phyloP scores from a whole-genome alignment of 768 basidiomycete species.

The Naganishia randhawae region DNA sequence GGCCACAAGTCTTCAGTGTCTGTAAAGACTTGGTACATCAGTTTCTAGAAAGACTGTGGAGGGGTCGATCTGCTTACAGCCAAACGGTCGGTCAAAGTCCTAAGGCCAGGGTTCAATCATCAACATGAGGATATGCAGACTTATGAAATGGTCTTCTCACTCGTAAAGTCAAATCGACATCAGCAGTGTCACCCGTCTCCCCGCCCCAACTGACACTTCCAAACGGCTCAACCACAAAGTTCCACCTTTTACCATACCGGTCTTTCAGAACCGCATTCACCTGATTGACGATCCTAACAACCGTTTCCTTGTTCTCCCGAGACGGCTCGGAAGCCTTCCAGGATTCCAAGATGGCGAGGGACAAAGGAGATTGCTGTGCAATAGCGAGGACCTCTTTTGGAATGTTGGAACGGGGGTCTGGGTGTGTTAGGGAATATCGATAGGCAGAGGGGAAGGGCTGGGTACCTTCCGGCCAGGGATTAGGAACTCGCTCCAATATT shows the following conservation, averaged over 20 bases:
- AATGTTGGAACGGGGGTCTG: conserved; percentile 12
- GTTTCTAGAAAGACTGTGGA: not conserved
- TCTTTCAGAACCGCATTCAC: conserved; percentile 21
- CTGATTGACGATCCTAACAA: conserved; percentile 22
- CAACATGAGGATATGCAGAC: not conserved
- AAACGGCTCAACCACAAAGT: conserved; percentile 46
- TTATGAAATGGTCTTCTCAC: conserved; percentile 19
- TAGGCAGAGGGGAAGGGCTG: conserved; percentile 21
- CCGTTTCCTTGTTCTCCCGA: not conserved
- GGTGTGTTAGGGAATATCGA: conserved; percentile 13
- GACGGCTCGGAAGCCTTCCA: conserved; percentile 22
- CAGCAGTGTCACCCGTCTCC: conserved; percentile 43
- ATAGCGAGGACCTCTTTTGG: not conserved
- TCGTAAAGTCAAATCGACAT: conserved; percentile 46
- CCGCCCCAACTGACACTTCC: conserved; percentile 50
- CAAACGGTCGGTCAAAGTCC: conserved; percentile 41
- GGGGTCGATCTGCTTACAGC: conserved; percentile 35
- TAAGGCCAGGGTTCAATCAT: not conserved
- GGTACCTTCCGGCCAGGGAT: conserved; percentile 6
- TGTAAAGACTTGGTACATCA: not conserved
- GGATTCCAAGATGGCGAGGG: conserved; percentile 8
- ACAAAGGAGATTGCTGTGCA: not conserved
- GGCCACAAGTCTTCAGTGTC: conserved; percentile 28
- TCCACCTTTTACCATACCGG: conserved; percentile 22
- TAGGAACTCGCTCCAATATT: conserved; percentile 4